phyloP scores from a whole-genome alignment of 179 eudicot genomes.

The Beta corolliflora region DNA sequence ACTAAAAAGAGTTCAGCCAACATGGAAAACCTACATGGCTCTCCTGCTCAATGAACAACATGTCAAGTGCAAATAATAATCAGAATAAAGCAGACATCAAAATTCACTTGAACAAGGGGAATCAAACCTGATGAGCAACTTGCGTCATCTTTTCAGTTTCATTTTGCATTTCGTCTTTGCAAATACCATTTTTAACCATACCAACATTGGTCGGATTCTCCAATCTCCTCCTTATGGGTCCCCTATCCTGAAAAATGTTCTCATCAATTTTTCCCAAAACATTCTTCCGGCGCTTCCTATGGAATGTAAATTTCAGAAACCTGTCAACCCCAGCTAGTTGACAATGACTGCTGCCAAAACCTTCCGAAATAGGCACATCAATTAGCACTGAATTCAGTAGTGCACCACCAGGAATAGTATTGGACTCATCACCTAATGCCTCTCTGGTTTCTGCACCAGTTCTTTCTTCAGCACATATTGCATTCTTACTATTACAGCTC shows the following conservation, averaged over 20 bases:
- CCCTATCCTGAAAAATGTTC: conserved; percentile 25
- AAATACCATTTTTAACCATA: conserved; percentile 29
- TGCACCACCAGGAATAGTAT: neutral
- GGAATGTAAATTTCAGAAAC: conserved; percentile 62
- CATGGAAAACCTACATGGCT: neutral
- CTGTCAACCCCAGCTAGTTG: conserved; percentile 37
- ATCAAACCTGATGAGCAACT: conserved; percentile 45
- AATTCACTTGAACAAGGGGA: neutral
- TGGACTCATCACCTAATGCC: neutral
- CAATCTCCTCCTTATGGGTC: conserved; percentile 17
- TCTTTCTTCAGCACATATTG: conserved; percentile 14
- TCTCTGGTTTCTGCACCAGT: conserved; percentile 4
- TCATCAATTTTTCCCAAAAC: conserved; percentile 33
- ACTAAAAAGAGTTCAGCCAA: neutral
- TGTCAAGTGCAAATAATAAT: neutral
- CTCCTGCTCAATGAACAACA: neutral
- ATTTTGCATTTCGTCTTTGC: conserved; percentile 25
- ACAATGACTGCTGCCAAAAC: conserved; percentile 12
- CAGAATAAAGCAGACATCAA: neutral
- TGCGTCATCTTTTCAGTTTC: conserved; percentile 34
- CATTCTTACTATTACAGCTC: conserved; percentile 8
- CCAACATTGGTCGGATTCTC: conserved; percentile 29
- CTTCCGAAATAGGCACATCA: conserved; percentile 28
- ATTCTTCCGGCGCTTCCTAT: conserved; percentile 67
- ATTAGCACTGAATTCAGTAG: conserved; percentile 19